Conservation (phyloP, 768 basidiomycete species). For the Neoboletus subvelutipes region DNA sequence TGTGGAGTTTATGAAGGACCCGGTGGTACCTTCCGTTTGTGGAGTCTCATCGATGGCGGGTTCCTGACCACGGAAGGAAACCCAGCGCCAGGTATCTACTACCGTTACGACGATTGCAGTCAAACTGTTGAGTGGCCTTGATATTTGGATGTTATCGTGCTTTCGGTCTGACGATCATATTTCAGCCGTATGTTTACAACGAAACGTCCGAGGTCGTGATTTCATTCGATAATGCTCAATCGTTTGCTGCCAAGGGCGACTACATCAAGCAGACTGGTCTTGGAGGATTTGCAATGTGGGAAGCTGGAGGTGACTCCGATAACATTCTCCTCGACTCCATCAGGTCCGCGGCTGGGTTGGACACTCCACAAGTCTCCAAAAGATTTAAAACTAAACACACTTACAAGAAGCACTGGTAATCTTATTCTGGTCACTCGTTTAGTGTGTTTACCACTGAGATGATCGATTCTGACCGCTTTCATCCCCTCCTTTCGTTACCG, state of each 20-base stretch:
- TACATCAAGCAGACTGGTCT: conserved; percentile 55
- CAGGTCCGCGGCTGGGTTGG: conserved; percentile 5
- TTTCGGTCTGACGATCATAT: background rate
- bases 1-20: conserved; percentile 51
- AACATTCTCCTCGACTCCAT: conserved; percentile 64
- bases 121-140: conserved; percentile 55
- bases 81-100: conserved; percentile 45
- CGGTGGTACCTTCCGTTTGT: conserved; percentile 58
- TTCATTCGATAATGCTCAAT: conserved; percentile 60
- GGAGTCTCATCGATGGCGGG: conserved; percentile 57
- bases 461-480: background rate
- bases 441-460: background rate
- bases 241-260: conserved; percentile 59
- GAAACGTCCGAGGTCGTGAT: conserved; percentile 53
- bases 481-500: background rate
- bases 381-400: background rate
- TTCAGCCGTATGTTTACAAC: conserved; percentile 69
- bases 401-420: background rate
- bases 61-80: conserved; percentile 41
- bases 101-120: conserved; percentile 64
- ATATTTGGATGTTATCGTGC: background rate
- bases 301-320: conserved; percentile 64
- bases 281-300: conserved; percentile 73
- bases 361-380: background rate
- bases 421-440: background rate